Evolutionary conservation across 768 basidiomycete genomes (phyloP).

Genomic region (Russula compacta): DNA sequence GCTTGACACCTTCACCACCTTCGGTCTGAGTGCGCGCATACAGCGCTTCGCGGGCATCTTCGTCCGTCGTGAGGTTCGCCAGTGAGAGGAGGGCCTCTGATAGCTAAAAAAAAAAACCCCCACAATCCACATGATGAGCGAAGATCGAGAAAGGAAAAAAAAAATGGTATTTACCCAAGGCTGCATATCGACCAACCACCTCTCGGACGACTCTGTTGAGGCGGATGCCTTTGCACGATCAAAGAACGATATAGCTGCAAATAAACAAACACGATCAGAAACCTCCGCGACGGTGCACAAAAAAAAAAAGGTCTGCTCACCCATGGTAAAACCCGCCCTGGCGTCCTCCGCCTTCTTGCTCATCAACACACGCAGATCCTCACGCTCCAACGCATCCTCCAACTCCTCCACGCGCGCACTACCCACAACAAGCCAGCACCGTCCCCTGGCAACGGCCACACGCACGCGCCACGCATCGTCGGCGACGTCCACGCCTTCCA

Average conservation of each 20-base stretch:
- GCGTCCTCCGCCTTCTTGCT: conserved; percentile 48
- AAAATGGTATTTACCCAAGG: conserved; percentile 16
- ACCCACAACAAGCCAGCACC: conserved; percentile 50
- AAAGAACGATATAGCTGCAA: conserved; percentile 27
- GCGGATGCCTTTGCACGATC: conserved; percentile 26
- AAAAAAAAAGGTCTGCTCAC: conserved; percentile 23
- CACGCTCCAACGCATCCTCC: conserved; percentile 43
- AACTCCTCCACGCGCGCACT: conserved; percentile 45
- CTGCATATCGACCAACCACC: conserved; percentile 16
- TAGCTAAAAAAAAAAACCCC: no score
- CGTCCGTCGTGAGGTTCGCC: conserved; percentile 48
- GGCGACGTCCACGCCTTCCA: conserved; percentile 39
- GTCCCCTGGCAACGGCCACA: conserved; percentile 40
- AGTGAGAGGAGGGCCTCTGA: conserved; percentile 51
- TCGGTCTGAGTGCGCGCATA: conserved; percentile 43
- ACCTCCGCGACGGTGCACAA: conserved; percentile 11
- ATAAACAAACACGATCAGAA: conserved; percentile 19
- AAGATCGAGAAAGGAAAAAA: no score
- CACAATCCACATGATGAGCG: neutral
- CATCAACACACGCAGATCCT: conserved; percentile 31
- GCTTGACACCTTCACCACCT: conserved; percentile 33
- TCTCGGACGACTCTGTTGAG: conserved; percentile 8
- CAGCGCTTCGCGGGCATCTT: conserved; percentile 39
- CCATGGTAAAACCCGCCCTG: conserved; percentile 40
- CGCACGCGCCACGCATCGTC: conserved; percentile 38